Evolutionary conservation across 148 eudicot genomes (phyloP).

Genomic region (Rhododendron ferrugineum): DNA sequence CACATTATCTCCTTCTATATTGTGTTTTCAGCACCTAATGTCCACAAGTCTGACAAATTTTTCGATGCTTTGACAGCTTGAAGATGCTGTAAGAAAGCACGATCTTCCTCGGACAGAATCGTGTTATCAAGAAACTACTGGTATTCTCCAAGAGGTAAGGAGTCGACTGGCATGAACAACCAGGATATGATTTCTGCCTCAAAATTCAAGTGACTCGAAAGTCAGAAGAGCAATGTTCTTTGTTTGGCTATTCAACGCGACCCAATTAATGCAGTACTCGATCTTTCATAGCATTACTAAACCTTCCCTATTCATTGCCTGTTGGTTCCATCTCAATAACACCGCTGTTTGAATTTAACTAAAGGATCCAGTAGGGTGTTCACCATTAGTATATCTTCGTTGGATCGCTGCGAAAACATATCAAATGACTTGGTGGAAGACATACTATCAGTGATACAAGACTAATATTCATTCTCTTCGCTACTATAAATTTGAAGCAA

Average conservation of each 20-base stretch:
- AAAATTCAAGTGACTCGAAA: not conserved
- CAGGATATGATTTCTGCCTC: not conserved
- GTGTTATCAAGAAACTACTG: not conserved
- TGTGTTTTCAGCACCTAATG: not conserved
- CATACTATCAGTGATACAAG: constrained; percentile 14
- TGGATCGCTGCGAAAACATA: constrained; percentile 19
- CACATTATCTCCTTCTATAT: not conserved
- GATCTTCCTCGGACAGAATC: constrained; percentile 34
- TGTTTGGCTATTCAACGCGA: not conserved
- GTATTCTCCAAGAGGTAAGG: constrained; percentile 66
- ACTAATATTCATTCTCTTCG: not conserved
- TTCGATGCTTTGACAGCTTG: constrained; percentile 33
- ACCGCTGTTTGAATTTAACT: not conserved
- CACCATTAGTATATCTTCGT: not conserved
- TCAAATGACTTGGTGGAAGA: constrained; percentile 15
- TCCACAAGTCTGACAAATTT: not conserved
- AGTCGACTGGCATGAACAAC: constrained; percentile 42
- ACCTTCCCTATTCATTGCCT: not conserved
- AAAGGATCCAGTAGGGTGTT: not conserved
- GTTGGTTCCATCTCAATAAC: not conserved
- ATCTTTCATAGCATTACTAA: not conserved
- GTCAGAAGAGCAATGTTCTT: not conserved
- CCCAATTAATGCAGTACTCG: not conserved
- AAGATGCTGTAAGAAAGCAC: constrained; percentile 49
- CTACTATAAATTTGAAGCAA: not conserved